Base-by-base conservation (phyloP, 2,329 filamentous ascomycete genomes). In the Biscogniauxia sp. region DNA sequence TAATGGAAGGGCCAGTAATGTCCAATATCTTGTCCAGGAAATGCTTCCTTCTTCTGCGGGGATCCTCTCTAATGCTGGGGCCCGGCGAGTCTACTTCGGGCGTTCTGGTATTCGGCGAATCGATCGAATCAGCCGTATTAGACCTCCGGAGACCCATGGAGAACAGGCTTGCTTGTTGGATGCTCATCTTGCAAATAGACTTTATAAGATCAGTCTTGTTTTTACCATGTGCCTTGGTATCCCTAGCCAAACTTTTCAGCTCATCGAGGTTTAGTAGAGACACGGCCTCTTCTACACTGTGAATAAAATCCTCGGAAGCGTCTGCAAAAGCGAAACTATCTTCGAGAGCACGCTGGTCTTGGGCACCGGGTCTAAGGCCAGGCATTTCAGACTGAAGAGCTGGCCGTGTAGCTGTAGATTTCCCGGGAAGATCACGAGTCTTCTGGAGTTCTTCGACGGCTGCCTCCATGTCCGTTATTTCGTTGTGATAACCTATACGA, bases 261-360 rank as follows among this genome's bases (percentile, higher is more conserved):
- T 99, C 95, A 53, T 97, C 93, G 0, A 98, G 79, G n/a, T 87
- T 85, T 5, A 99, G 77, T 0, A 98, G 79, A 0, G 89, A 86
- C 0, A 91, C 90, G 2, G 93, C 93, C 73, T 97, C 92, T 72
- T 96, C 89, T 1, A 98, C 77, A 0, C 87, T 89, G 5, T 81
- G 88, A 62, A 98, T 93, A 61, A 84, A 80, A 8, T 89, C 82
- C 60, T 90, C 85, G 1, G 90, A 95, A 9, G 82, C 80, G 75
- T 97, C 92, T 2, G 92, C 92, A 75, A 98, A 97, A 0, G 82
- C 83, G 72, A 96, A 96, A 0, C 69, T 77, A 11, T 81, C 74
- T 0, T 78, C 80, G 0, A 93, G 74, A 70, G 75, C 67, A 63
- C 72, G 74, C 15, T 78, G 75, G 54, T 83, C 77, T 20, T 78